phyloP scores from a whole-genome alignment of 176 grass and related monocot species.

The Oryza meyeriana region DNA sequence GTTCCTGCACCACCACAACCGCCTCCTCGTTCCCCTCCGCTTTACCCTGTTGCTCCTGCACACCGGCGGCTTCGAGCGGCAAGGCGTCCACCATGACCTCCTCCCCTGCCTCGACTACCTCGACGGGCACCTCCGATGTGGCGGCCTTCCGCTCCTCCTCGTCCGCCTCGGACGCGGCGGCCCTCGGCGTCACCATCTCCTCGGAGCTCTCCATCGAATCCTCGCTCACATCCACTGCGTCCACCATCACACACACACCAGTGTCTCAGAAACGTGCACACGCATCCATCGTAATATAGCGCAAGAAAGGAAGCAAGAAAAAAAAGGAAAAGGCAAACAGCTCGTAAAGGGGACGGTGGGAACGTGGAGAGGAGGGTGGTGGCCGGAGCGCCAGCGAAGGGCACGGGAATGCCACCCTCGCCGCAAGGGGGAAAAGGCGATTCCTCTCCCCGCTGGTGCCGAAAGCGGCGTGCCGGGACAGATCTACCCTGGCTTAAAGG shows the following conservation, averaged over 20 bases:
- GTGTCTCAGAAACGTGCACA: slow-evolving; percentile 26
- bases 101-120: slow-evolving; percentile 24
- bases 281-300: slow-evolving; percentile 46
- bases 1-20: slow-evolving; percentile 34
- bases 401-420: slow-evolving; percentile 45
- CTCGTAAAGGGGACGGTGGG: slow-evolving; percentile 47
- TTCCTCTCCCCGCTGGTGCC: slow-evolving; percentile 30
- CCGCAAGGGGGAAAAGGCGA: slow-evolving; percentile 42
- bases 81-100: slow-evolving; percentile 49
- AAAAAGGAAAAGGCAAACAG: slow-evolving; percentile 28
- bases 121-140: slow-evolving; percentile 24
- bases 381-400: slow-evolving; percentile 36
- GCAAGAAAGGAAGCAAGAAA: slow-evolving; percentile 19
- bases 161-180: slow-evolving; percentile 24
- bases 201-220: slow-evolving; percentile 68
- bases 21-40: slow-evolving; percentile 27
- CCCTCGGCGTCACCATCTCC: slow-evolving; percentile 62
- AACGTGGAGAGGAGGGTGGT: slow-evolving; percentile 14
- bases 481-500: slow-evolving; percentile 36
- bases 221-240: slow-evolving; percentile 48
- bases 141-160: slow-evolving; percentile 44
- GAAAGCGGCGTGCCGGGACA: slow-evolving; percentile 38
- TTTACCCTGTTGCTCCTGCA: slow-evolving; percentile 26
- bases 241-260: slow-evolving; percentile 13
- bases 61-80: slow-evolving; percentile 27